phyloP scores from a whole-genome alignment of 805 yeast genomes.

The Candida qinlingensis region DNA sequence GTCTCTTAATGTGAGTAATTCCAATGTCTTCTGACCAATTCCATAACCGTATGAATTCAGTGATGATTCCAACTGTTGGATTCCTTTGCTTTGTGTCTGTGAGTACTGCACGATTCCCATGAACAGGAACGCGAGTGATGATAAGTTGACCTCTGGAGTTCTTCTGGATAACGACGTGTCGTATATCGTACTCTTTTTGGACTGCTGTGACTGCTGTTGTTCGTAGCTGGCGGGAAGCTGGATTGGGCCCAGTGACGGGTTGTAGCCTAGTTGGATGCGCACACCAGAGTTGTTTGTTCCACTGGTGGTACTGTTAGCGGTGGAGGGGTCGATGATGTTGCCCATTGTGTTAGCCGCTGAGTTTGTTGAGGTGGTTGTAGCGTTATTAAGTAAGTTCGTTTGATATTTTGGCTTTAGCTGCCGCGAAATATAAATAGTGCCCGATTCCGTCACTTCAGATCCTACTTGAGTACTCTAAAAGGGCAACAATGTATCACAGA shows the following conservation, averaged over 20 bases:
- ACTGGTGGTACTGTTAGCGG: background rate
- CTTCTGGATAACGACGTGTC: slow-evolving; percentile 66
- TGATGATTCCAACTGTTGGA: slow-evolving; percentile 58
- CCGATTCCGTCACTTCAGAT: background rate
- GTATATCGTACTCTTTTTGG: slow-evolving; percentile 37
- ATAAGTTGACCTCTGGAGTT: slow-evolving; percentile 58
- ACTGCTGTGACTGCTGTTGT: slow-evolving; percentile 9
- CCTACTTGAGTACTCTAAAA: background rate
- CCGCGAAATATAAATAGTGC: background rate
- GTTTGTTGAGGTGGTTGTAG: background rate
- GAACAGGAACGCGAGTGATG: slow-evolving; percentile 65
- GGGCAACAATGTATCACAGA: slow-evolving; percentile 14
- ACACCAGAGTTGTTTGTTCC: background rate
- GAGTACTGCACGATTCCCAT: slow-evolving; percentile 65
- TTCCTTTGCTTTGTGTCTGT: slow-evolving; percentile 55
- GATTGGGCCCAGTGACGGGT: slow-evolving; percentile 26
- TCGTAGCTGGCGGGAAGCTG: slow-evolving; percentile 24
- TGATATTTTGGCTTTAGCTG: background rate
- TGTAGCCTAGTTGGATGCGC: slow-evolving; percentile 18
- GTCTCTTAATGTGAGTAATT: slow-evolving; percentile 62
- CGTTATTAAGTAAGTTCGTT: background rate
- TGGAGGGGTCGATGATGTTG: slow-evolving; percentile 5
- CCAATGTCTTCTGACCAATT: slow-evolving; percentile 68
- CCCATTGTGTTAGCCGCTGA: background rate
- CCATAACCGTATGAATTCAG: slow-evolving; percentile 73